Evolutionary conservation across 2,329 filamentous ascomycete genomes (phyloP).

Genomic region (Acephala macrosclerotiorum): DNA sequence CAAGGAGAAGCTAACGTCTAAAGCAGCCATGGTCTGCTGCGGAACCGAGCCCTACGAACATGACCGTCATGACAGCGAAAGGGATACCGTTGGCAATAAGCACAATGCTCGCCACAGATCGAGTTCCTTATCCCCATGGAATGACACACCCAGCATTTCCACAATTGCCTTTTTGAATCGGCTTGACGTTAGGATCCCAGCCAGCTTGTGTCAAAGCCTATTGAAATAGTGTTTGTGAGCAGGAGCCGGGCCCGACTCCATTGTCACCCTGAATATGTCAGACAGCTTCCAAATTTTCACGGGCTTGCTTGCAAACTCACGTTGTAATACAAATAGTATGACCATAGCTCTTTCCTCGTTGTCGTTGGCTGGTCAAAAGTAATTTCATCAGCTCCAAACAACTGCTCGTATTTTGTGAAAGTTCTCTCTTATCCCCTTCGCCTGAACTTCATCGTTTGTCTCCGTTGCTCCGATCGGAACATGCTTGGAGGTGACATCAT

Average conservation of each 20-base stretch:
- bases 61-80: conserved; percentile 51
- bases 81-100: conserved; percentile 52
- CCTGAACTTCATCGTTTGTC: conserved; percentile 23
- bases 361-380: conserved; percentile 49
- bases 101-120: conserved; percentile 48
- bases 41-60: conserved; percentile 51
- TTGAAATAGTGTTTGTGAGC: conserved; percentile 51
- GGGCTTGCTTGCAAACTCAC: conserved; percentile 27
- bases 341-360: conserved; percentile 50
- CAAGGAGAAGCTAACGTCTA: conserved; percentile 49
- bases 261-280: conserved; percentile 45
- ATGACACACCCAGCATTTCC: conserved; percentile 46
- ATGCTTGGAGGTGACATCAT: conserved; percentile 18
- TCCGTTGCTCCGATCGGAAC: background rate
- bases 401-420: conserved; percentile 44
- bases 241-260: conserved; percentile 50
- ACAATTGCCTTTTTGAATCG: conserved; percentile 36
- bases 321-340: conserved; percentile 53
- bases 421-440: conserved; percentile 33
- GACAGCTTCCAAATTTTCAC: background rate
- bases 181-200: conserved; percentile 46
- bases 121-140: conserved; percentile 48
- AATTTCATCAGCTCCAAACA: conserved; percentile 48
- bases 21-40: conserved; percentile 52
- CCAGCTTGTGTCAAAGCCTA: conserved; percentile 48